A percentile compares a stretch with the other conserved stretches of the same genome.
Evolutionary conservation across 306 rosid species (phyloP).

Genomic region (Dicorynia guianensis): DNA sequence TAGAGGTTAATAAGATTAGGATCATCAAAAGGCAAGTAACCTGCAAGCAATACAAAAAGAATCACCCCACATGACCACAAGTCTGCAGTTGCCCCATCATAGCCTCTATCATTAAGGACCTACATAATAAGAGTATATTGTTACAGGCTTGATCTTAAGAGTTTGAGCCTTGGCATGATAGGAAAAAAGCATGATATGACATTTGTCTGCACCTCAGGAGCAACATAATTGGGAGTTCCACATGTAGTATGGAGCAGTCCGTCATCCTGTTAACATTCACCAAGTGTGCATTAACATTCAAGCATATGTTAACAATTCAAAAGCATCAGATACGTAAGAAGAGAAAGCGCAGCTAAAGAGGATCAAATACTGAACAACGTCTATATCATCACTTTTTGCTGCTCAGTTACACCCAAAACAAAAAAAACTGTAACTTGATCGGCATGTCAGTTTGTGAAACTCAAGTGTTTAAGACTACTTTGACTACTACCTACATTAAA

Average conservation of each 20-base stretch:
- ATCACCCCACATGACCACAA: conserved; percentile 99
- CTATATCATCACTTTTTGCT: neutral
- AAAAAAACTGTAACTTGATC: neutral
- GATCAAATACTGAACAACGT: neutral
- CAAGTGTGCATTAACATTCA: conserved; percentile 9
- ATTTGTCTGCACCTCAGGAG: conserved; percentile 82
- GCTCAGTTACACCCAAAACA: neutral
- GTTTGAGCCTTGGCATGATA: neutral
- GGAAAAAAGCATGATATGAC: conserved; percentile 36
- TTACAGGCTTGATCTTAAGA: conserved; percentile 32
- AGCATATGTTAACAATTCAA: conserved; percentile 31
- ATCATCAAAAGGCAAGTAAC: conserved; percentile 98
- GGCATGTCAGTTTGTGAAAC: neutral
- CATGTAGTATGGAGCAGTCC: conserved; percentile 99
- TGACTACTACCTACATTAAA: neutral
- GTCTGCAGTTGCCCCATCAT: conserved; percentile 95
- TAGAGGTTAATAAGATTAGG: conserved; percentile 86
- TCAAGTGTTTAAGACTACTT: neutral
- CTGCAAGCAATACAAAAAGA: conserved; percentile 97
- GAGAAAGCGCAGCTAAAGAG: neutral
- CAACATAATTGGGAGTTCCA: conserved; percentile 98
- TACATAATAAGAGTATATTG: conserved; percentile 39
- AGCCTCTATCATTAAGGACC: conserved; percentile 97
- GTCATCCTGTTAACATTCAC: conserved; percentile 69
- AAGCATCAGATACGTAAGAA: neutral